Evolutionary conservation across 2,329 filamentous ascomycete genomes (phyloP).

Genomic region (Acephala macrosclerotiorum): DNA sequence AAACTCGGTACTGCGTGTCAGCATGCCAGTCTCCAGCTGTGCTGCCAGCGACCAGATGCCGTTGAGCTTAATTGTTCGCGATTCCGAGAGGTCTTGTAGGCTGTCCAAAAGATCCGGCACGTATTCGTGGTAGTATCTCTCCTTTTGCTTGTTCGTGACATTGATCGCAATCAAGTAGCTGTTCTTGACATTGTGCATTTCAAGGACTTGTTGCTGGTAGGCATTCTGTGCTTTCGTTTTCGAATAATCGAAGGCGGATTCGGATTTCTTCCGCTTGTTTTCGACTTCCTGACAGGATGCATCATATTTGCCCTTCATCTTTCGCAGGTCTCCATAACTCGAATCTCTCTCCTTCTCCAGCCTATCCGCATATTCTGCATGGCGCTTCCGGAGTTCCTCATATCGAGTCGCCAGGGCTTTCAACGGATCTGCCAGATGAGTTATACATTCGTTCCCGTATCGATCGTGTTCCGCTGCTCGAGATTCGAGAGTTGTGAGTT

Average conservation of each 20-base stretch:
- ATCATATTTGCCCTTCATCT: constrained; percentile 94
- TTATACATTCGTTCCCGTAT: constrained; percentile 79
- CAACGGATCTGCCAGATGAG: constrained; percentile 85
- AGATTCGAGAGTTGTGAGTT: constrained; percentile 87
- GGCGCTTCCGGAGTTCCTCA: constrained; percentile 91
- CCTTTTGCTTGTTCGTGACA: constrained; percentile 96
- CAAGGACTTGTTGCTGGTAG: constrained; percentile 89
- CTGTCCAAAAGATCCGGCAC: constrained; percentile 93
- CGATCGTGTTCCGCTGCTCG: constrained; percentile 89
- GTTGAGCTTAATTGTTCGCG: constrained; percentile 84
- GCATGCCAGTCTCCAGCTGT: constrained; percentile 78
- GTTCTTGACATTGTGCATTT: constrained; percentile 99
- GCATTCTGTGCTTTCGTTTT: constrained; percentile 90
- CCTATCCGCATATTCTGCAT: constrained; percentile 87
- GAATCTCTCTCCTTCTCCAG: constrained; percentile 88
- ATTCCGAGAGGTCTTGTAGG: constrained; percentile 92
- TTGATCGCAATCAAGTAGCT: constrained; percentile 97
- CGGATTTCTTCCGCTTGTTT: constrained; percentile 91
- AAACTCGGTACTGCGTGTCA: constrained; percentile 76
- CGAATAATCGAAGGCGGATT: constrained; percentile 84
- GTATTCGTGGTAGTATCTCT: constrained; percentile 97
- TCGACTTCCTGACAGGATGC: constrained; percentile 93
- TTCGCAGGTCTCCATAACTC: constrained; percentile 85
- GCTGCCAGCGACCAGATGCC: constrained; percentile 83
- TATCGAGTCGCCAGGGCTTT: constrained; percentile 77